Conservation (phyloP, 306 rosid species). For the Quercus variabilis region DNA sequence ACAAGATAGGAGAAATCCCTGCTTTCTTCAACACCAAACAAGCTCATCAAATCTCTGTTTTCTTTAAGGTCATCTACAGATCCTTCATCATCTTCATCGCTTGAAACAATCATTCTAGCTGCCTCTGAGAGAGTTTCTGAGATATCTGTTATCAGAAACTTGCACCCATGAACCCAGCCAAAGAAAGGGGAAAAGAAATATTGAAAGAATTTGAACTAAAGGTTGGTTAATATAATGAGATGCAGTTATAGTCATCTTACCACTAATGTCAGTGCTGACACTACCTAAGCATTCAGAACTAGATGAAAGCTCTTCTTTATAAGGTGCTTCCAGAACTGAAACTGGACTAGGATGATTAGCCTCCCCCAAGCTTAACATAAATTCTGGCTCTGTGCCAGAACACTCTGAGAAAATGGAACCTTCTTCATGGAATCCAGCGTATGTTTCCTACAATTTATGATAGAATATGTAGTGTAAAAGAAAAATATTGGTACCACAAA, state of each 20-base stretch:
- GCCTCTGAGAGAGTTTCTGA: conserved; percentile 55
- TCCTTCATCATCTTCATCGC: conserved; percentile 64
- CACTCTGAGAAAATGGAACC: conserved; percentile 34
- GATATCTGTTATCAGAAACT: conserved; percentile 46
- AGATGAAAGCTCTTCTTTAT: conserved; percentile 31
- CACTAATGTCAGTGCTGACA: conserved; percentile 29
- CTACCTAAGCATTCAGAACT: conserved; percentile 25
- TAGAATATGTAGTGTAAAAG: conserved; percentile 2
- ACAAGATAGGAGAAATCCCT: conserved; percentile 72
- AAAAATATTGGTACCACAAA: background rate
- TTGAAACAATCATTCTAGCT: conserved; percentile 60
- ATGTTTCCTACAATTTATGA: conserved; percentile 40
- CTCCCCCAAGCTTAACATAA: conserved; percentile 38
- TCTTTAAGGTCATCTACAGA: conserved; percentile 26
- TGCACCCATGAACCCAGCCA: conserved; percentile 21
- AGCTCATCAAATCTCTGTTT: conserved; percentile 29
- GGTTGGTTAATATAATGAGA: background rate
- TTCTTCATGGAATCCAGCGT: conserved; percentile 29
- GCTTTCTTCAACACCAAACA: conserved; percentile 54
- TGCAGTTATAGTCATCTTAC: conserved; percentile 30
- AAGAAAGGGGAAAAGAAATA: background rate
- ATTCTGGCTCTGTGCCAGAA: conserved; percentile 34
- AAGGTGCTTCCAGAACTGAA: conserved; percentile 66
- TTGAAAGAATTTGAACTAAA: conserved; percentile 14
- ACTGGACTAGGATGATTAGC: conserved; percentile 64